phyloP scores from a whole-genome alignment of 805 yeast genomes.

The Lachancea dasiensis region DNA sequence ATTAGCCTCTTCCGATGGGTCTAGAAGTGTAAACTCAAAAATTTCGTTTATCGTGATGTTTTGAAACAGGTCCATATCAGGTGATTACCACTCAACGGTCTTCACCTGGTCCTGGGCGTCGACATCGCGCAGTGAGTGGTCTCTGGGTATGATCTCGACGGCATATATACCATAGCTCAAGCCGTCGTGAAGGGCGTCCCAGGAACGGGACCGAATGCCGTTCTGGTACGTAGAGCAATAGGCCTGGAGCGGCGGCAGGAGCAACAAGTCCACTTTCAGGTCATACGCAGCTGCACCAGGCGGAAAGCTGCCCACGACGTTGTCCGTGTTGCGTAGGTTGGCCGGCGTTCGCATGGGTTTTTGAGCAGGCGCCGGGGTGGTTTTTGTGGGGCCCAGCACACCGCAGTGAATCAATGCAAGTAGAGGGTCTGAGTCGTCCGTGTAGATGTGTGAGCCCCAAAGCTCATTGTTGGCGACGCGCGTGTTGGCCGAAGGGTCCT shows the following conservation, averaged over 20 bases:
- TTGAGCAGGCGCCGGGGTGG: too few species aligned
- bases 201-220: constrained; percentile 68
- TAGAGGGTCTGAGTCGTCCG: constrained; percentile 87
- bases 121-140: constrained; percentile 5
- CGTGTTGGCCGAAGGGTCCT: constrained; percentile 35
- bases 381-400: constrained; percentile 36
- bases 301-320: constrained; percentile 27
- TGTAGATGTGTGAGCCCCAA: constrained; percentile 92
- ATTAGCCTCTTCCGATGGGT: neutral
- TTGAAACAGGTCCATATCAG: neutral
- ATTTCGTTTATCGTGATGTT: neutral
- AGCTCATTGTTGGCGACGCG: constrained; percentile 46
- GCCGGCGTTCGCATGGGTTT: constrained; percentile 37
- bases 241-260: constrained; percentile 61
- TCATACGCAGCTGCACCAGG: constrained; percentile 22
- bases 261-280: constrained; percentile 31
- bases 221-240: constrained; percentile 64
- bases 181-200: constrained; percentile 76
- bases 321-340: constrained; percentile 30
- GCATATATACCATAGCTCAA: constrained; percentile 57
- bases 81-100: constrained; percentile 5
- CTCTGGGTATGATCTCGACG: constrained; percentile 29
- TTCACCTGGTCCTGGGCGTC: constrained; percentile 2
- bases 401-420: constrained; percentile 74
- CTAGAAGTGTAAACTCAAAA: neutral